Percentiles rank a stretch among this genome's conserved stretches.
These are phyloP conservation scores for Metschnikowia lochheadii DNA, from an alignment of 805 yeast species.

Conservation along the genomic window DNA sequence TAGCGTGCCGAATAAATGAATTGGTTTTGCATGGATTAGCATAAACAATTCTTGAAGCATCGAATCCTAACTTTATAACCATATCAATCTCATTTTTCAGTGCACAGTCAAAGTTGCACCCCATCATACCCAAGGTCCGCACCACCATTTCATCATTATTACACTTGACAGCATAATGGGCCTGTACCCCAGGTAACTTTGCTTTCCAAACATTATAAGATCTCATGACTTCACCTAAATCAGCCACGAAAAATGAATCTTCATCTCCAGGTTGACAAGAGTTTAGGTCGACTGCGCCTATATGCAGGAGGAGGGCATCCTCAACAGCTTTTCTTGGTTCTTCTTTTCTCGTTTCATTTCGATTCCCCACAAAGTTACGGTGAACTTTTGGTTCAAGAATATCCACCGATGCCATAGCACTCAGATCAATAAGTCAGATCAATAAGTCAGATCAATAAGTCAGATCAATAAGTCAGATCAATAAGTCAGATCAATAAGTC, in stretches of 20 bases:
- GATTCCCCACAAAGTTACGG: neutral
- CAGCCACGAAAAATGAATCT: conserved; percentile 85
- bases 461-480: no score
- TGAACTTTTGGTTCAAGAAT: neutral
- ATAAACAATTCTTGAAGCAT: conserved; percentile 67
- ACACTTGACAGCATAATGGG: conserved; percentile 95
- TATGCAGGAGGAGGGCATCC: conserved; percentile 37
- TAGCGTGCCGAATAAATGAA: conserved; percentile 73
- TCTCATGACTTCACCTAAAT: conserved; percentile 66
- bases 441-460: no score
- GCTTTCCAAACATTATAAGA: conserved; percentile 60
- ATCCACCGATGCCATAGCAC: neutral
- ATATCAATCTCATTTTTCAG: conserved; percentile 76
- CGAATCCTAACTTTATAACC: conserved; percentile 58
- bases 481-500: no score
- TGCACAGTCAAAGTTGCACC: conserved; percentile 90
- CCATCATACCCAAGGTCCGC: conserved; percentile 51
- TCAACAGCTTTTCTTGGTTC: conserved; percentile 24
- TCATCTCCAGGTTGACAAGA: conserved; percentile 72
- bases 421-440: no score
- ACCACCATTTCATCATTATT: conserved; percentile 69
- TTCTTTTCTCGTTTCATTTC: neutral
- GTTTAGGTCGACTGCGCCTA: conserved; percentile 47
- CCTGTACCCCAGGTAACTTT: conserved; percentile 68
- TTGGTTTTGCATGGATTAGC: conserved; percentile 95